These are phyloP conservation scores for Russula vinacea DNA, from an alignment of 768 basidiomycete species.

Conservation along the genomic window DNA sequence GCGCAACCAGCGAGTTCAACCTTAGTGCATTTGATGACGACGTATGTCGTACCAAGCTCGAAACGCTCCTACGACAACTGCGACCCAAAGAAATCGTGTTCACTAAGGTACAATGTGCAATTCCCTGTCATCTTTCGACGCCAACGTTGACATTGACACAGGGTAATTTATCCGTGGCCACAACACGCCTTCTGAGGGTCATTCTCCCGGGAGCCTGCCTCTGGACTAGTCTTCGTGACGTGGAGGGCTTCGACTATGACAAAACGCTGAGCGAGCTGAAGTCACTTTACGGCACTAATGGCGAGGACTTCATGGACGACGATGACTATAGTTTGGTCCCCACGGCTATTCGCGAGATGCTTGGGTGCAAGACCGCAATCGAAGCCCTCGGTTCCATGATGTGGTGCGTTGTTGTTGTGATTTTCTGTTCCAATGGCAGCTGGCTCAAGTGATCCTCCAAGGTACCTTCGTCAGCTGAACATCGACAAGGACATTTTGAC, in stretches of 20 bases:
- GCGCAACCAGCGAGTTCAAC: slow-evolving; percentile 93
- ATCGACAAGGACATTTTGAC: slow-evolving; percentile 93
- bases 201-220: slow-evolving; percentile 77
- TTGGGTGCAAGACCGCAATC: slow-evolving; percentile 61
- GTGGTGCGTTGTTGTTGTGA: slow-evolving; percentile 54
- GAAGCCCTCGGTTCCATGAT: slow-evolving; percentile 89
- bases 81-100: slow-evolving; percentile 89
- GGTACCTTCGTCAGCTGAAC: slow-evolving; percentile 89
- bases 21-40: slow-evolving; percentile 89
- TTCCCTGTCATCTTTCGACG: not conserved
- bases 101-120: slow-evolving; percentile 62
- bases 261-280: slow-evolving; percentile 67
- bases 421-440: not conserved
- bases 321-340: slow-evolving; percentile 53
- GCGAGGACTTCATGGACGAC: slow-evolving; percentile 47
- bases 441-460: slow-evolving; percentile 1
- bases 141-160: slow-evolving; percentile 35
- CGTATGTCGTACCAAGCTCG: slow-evolving; percentile 84
- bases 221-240: slow-evolving; percentile 81
- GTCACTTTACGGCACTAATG: slow-evolving; percentile 53
- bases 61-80: slow-evolving; percentile 89
- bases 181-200: slow-evolving; percentile 76
- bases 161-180: slow-evolving; percentile 84
- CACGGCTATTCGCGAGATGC: slow-evolving; percentile 70
- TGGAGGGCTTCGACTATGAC: slow-evolving; percentile 80